A percentile compares a stretch with the other conserved stretches of the same genome.
Evolutionary conservation across 2,329 filamentous ascomycete genomes (phyloP).

Genomic region (Talaromyces amestolkiae): DNA sequence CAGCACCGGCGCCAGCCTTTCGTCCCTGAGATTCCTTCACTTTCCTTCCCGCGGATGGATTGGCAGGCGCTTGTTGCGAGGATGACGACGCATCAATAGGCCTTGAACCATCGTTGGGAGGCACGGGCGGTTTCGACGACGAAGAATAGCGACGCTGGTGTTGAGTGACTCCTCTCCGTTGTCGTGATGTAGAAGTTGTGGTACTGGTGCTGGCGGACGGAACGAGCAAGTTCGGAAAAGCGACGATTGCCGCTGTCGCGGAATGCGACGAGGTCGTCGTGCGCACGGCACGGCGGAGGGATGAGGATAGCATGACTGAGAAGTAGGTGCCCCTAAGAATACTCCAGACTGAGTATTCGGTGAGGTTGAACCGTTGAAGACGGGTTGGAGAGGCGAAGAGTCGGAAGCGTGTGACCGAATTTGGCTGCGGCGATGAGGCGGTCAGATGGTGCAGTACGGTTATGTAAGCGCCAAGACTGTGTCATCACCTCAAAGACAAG

Average conservation of each 20-base stretch:
- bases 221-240: conserved; percentile 34
- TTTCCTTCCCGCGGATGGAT: conserved; percentile 33
- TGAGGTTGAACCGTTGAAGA: neutral
- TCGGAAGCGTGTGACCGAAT: conserved; percentile 18
- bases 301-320: conserved; percentile 44
- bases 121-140: conserved; percentile 48
- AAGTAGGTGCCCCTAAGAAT: neutral
- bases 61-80: conserved; percentile 4
- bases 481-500: neutral
- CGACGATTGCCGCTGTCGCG: conserved; percentile 21
- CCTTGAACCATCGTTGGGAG: conserved; percentile 46
- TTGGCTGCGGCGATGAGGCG: conserved; percentile 19
- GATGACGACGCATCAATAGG: conserved; percentile 39
- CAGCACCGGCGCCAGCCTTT: neutral
- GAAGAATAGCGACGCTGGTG: conserved; percentile 49
- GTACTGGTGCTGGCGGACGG: conserved; percentile 26
- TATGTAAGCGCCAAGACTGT: conserved; percentile 6
- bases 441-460: conserved; percentile 23
- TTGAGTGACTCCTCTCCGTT: neutral
- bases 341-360: neutral
- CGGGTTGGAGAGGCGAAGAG: conserved; percentile 5
- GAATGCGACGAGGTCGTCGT: conserved; percentile 21
- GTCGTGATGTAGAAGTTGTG: neutral
- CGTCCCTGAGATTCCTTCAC: conserved; percentile 25
- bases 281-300: conserved; percentile 46